Evolutionary conservation across 768 basidiomycete species (phyloP).

Genomic region (Tylopilus balloui): DNA sequence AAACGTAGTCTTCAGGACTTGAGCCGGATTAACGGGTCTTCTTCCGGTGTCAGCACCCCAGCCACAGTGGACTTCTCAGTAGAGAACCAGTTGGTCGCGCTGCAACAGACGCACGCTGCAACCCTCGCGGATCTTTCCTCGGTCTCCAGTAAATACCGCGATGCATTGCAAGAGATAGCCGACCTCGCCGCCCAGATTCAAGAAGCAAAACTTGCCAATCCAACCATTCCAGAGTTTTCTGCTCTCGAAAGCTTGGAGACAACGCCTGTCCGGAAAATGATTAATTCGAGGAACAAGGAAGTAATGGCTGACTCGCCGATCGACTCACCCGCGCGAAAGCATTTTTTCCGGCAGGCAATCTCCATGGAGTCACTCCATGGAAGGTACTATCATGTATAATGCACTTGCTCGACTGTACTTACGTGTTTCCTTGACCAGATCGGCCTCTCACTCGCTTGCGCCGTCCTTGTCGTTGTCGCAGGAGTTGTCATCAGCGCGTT

Average conservation of each 20-base stretch:
- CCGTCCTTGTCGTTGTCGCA: conserved; percentile 96
- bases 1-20: conserved; percentile 58
- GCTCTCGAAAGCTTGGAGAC: conserved; percentile 41
- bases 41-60: conserved; percentile 29
- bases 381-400: conserved; percentile 47
- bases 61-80: conserved; percentile 37
- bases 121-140: conserved; percentile 76
- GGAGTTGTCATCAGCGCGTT: conserved; percentile 87
- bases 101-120: conserved; percentile 80
- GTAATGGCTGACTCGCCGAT: conserved; percentile 39
- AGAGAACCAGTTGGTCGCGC: conserved; percentile 59
- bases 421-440: conserved; percentile 43
- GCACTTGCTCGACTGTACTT: conserved; percentile 3
- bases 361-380: conserved; percentile 84
- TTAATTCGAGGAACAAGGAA: conserved; percentile 48
- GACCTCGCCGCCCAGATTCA: conserved; percentile 89
- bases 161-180: conserved; percentile 88
- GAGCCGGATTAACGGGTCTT: conserved; percentile 28
- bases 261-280: conserved; percentile 47
- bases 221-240: conserved; percentile 40
- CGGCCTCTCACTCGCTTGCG: conserved; percentile 90
- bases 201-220: conserved; percentile 69
- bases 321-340: conserved; percentile 54
- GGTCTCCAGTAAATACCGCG: conserved; percentile 78
- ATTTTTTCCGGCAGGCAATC: conserved; percentile 86